Base-by-base conservation (phyloP, 2,329 filamentous ascomycete species). In the Fusarium humuli region DNA sequence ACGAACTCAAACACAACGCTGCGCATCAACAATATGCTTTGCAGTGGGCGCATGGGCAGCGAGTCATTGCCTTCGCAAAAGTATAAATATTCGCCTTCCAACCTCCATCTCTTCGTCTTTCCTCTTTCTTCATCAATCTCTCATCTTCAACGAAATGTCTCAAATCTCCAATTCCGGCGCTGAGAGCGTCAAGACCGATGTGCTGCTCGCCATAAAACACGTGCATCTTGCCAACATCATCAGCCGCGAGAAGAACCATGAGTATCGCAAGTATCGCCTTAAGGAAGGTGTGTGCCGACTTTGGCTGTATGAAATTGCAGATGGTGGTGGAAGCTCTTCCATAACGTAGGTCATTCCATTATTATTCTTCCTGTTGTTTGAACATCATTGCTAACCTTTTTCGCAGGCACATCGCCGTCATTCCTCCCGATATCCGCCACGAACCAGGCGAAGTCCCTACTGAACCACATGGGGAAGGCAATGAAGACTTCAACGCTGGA, bases 401-500 rank as follows among this genome's bases (percentile, higher is more conserved):
- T 3, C 1, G 1, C 16, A 71, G 48, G 29, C 65, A 71, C 18
- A 61, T 74, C 22, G 65, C 67, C 2, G 23, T 42, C 0, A 73
- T 73, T 6, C 65, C 69, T 10, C 27, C 57, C 2, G 14, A 20
- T 2, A 37, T 50, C 1, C 67, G 65, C 10, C 69, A 47, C 16
- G 53, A 60, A 3, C 71, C 71, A 22, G 72, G 72, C 5, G 61
- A 53, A 7, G 72, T 73, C 13, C 71, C 69, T 12, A 45, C 23
- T 4, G 66, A 65, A n/a, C 76, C 75, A 4, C 47, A 63, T 22
- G 76, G 76, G 14, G 70, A 77, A 12, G 75, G 75, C 34, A 78
- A 78, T 37, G 49, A 64, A 16, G 73, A 78, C 27, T 78, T 77
- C 61, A 78, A 78, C 37, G 70, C 72, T 13, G 73, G 76, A 1